These are phyloP conservation scores for Suillus paluster DNA, from an alignment of 768 basidiomycete genomes.

Conservation along the genomic window DNA sequence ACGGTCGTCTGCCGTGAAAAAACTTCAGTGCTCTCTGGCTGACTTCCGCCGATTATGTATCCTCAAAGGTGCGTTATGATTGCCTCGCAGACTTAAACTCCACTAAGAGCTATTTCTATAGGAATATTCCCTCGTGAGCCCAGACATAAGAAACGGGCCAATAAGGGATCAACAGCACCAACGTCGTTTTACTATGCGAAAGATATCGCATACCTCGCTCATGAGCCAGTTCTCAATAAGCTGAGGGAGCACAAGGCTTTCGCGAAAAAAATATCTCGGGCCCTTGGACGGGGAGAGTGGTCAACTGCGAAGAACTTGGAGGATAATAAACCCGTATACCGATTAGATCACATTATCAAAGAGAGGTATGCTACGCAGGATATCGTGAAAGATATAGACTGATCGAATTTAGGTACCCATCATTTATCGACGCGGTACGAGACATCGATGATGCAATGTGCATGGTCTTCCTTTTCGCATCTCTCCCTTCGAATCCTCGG, in stretches of 20 bases:
- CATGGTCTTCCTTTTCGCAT: slow-evolving; percentile 92
- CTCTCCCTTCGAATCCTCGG: slow-evolving; percentile 83
- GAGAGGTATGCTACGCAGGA: slow-evolving; percentile 67
- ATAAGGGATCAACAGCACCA: slow-evolving; percentile 96
- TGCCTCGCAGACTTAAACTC: slow-evolving; percentile 6
- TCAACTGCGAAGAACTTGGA: slow-evolving; percentile 91
- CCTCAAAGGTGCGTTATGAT: slow-evolving; percentile 75
- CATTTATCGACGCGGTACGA: slow-evolving; percentile 92
- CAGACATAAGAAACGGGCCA: slow-evolving; percentile 86
- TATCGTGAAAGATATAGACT: slow-evolving; percentile 4
- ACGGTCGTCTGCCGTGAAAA: slow-evolving; percentile 89
- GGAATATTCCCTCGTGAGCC: slow-evolving; percentile 99
- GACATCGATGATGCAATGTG: slow-evolving; percentile 98
- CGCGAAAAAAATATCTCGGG: slow-evolving; percentile 93
- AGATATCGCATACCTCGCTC: slow-evolving; percentile 95
- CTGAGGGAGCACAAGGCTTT: slow-evolving; percentile 98
- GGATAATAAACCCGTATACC: slow-evolving; percentile 90
- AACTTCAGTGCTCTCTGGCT: slow-evolving; percentile 93
- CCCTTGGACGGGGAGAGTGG: slow-evolving; percentile 95
- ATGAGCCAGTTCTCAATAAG: slow-evolving; percentile 93
- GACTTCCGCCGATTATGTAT: slow-evolving; percentile 98
- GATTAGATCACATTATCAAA: slow-evolving; percentile 95
- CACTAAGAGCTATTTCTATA: slow-evolving; percentile 39
- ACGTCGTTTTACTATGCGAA: slow-evolving; percentile 99
- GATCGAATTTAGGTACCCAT: slow-evolving; percentile 76